Evolutionary conservation across 2,329 filamentous ascomycete genomes (phyloP).

Genomic region (Emergomyces orientalis): DNA sequence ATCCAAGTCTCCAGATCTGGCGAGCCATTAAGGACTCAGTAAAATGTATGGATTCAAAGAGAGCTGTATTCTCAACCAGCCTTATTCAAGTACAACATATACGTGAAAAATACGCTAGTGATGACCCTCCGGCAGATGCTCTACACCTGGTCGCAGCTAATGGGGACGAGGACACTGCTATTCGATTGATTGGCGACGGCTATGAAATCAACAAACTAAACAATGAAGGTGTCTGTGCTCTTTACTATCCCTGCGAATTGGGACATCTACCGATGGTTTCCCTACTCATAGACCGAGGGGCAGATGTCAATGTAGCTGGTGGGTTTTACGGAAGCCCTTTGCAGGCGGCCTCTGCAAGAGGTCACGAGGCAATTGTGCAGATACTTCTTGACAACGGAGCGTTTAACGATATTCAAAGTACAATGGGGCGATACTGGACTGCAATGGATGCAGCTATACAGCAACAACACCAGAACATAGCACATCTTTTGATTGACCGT

Average conservation of each 20-base stretch:
- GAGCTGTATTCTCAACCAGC: not conserved
- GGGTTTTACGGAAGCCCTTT: not conserved
- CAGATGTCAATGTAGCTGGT: not conserved
- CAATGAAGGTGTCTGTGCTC: not conserved
- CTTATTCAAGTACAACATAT: not conserved
- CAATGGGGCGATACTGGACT: accelerated
- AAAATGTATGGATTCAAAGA: not conserved
- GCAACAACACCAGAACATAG: not conserved
- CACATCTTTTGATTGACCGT: not conserved
- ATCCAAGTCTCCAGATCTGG: not conserved
- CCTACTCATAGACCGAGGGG: not conserved
- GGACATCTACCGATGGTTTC: not conserved
- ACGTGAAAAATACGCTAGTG: not conserved
- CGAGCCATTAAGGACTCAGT: not conserved
- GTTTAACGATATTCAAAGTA: not conserved
- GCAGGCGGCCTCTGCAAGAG: conserved; percentile 1
- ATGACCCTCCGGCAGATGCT: not conserved
- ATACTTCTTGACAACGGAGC: conserved; percentile 5
- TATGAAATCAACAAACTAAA: not conserved
- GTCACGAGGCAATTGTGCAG: not conserved
- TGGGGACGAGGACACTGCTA: not conserved
- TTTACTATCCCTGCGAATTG: conserved; percentile 1
- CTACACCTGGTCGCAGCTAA: not conserved
- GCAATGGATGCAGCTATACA: not conserved
- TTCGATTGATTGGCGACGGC: not conserved